Conservation (phyloP, 306 rosid species). For the Castanea crenata region DNA sequence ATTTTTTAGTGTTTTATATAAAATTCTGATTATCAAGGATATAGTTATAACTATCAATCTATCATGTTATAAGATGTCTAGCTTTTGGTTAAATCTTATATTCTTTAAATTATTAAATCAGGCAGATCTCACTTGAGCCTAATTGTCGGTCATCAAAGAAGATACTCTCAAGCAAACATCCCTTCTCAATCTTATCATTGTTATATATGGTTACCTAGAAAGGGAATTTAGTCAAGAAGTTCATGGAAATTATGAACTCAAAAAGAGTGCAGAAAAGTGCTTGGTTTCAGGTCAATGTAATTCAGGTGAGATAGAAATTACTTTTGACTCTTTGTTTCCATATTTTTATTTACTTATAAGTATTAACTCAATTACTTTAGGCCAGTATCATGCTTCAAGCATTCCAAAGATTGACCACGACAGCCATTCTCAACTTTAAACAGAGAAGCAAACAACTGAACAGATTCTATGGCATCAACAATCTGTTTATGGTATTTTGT, state of each 20-base stretch:
- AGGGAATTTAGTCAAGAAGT: background rate
- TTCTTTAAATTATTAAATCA: background rate
- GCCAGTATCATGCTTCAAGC: slow-evolving; percentile 47
- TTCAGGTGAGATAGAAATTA: background rate
- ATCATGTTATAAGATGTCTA: slow-evolving; percentile 6
- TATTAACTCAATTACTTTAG: slow-evolving; percentile 42
- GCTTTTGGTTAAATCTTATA: slow-evolving; percentile 1
- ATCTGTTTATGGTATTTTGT: slow-evolving; percentile 63
- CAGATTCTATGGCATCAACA: slow-evolving; percentile 55
- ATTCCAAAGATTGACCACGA: slow-evolving; percentile 31
- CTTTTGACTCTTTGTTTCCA: background rate
- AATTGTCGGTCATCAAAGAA: background rate
- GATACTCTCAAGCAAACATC: background rate
- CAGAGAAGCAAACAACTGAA: slow-evolving; percentile 54
- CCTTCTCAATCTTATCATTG: background rate
- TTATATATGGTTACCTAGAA: background rate
- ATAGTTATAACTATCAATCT: slow-evolving; percentile 3
- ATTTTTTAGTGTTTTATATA: background rate
- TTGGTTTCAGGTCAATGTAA: background rate
- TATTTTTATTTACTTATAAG: slow-evolving; percentile 14
- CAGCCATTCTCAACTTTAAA: background rate
- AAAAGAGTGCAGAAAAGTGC: background rate
- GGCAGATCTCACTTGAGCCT: slow-evolving; percentile 7
- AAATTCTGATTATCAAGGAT: slow-evolving; percentile 9
- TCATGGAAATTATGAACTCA: background rate